These are phyloP conservation scores for Colletotrichum musae DNA, from an alignment of 2,329 filamentous ascomycete species.

Conservation along the genomic window DNA sequence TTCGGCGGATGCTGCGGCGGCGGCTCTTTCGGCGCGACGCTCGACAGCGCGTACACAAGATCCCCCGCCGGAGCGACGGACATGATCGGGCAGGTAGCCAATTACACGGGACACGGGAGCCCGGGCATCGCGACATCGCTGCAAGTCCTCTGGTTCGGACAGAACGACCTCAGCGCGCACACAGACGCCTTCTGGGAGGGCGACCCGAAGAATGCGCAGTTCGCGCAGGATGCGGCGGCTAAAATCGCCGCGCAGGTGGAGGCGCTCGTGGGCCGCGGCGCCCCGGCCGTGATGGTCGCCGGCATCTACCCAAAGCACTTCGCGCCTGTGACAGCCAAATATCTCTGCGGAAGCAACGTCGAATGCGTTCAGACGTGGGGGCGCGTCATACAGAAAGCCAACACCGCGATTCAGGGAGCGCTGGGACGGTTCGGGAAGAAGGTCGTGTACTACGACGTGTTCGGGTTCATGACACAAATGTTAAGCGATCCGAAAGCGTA, in stretches of 20 bases:
- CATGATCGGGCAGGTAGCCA: slow-evolving; percentile 12
- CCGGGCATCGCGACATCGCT: not conserved
- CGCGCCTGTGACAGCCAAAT: slow-evolving; percentile 1
- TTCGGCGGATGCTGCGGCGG: slow-evolving; percentile 26
- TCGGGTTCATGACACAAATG: slow-evolving; percentile 16
- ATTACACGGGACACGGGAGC: not conserved
- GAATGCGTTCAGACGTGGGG: slow-evolving; percentile 19
- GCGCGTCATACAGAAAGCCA: slow-evolving; percentile 1
- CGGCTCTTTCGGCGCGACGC: slow-evolving; percentile 21
- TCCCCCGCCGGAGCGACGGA: slow-evolving; percentile 20
- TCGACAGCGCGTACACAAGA: slow-evolving; percentile 25
- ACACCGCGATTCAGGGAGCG: slow-evolving; percentile 4
- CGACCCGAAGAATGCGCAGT: slow-evolving; percentile 16
- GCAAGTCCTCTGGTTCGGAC: slow-evolving; percentile 15
- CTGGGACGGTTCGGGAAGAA: slow-evolving; percentile 12
- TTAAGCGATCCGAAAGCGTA: slow-evolving; percentile 8
- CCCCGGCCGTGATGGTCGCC: slow-evolving; percentile 9
- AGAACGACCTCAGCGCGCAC: slow-evolving; percentile 25
- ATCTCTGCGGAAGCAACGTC: slow-evolving; percentile 1
- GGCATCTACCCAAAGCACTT: slow-evolving; percentile 13
- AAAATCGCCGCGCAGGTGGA: slow-evolving; percentile 15
- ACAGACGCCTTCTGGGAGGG: slow-evolving; percentile 24
- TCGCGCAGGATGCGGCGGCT: slow-evolving; percentile 9
- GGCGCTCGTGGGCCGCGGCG: not conserved
- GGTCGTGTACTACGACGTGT: slow-evolving; percentile 18